phyloP scores from a whole-genome alignment of 164 flowering plant genomes.

The Aristolochia fimbriata region DNA sequence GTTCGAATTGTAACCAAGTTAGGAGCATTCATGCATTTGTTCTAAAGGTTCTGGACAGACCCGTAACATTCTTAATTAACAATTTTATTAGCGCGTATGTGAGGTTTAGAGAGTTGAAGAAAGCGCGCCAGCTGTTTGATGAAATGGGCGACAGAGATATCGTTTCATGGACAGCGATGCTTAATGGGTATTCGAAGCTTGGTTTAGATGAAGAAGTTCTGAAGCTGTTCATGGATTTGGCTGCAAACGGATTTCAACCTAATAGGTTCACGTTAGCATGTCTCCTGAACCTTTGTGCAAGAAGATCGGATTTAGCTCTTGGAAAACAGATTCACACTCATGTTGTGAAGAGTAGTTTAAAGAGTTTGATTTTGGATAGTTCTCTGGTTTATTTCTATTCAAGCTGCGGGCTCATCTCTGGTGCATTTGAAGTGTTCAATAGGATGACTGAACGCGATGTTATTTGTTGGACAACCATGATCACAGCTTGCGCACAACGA shows the following conservation, averaged over 20 bases:
- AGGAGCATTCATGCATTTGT: constrained; percentile 36
- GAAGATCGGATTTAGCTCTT: constrained; percentile 40
- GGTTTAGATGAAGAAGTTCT: constrained; percentile 44
- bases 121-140: constrained; percentile 69
- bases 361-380: constrained; percentile 52
- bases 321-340: constrained; percentile 68
- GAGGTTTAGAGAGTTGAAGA: constrained; percentile 30
- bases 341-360: constrained; percentile 41
- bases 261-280: constrained; percentile 60
- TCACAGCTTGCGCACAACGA: constrained; percentile 56
- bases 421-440: constrained; percentile 43
- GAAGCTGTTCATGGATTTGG: constrained; percentile 25
- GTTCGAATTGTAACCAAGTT: constrained; percentile 25
- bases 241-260: constrained; percentile 23
- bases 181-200: constrained; percentile 49
- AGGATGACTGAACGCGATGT: constrained; percentile 53
- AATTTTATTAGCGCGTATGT: constrained; percentile 53
- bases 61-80: constrained; percentile 29
- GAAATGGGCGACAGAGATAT: constrained; percentile 42
- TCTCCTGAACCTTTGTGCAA: constrained; percentile 52
- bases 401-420: constrained; percentile 39
- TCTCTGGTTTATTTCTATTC: constrained; percentile 61
- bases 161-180: constrained; percentile 76
- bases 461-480: constrained; percentile 67
- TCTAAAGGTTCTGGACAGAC: constrained; percentile 17